These are phyloP conservation scores for Hortiboletus flavorubellus DNA, from an alignment of 768 basidiomycete species.

Conservation along the genomic window DNA sequence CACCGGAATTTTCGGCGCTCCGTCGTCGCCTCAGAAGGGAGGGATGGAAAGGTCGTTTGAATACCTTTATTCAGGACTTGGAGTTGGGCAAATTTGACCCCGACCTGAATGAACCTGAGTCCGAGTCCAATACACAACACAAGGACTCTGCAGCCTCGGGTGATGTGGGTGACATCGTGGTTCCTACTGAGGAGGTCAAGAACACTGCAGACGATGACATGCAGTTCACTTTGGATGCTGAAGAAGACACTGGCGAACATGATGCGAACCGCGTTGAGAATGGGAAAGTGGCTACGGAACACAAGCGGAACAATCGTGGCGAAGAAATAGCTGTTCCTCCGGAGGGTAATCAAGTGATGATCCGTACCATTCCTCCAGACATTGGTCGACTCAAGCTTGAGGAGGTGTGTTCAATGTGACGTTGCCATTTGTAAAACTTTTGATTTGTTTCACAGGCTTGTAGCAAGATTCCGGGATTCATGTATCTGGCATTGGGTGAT, in stretches of 20 bases:
- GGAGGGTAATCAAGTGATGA: slow-evolving; percentile 90
- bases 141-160: slow-evolving; percentile 46
- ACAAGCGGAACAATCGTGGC: slow-evolving; percentile 52
- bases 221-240: slow-evolving; percentile 67
- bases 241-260: slow-evolving; percentile 67
- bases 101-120: slow-evolving; percentile 60
- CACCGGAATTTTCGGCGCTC: slow-evolving; percentile 63
- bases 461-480: slow-evolving; percentile 71
- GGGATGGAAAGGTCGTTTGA: slow-evolving; percentile 76
- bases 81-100: slow-evolving; percentile 86
- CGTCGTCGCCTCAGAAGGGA: slow-evolving; percentile 78
- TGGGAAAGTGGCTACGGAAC: slow-evolving; percentile 47
- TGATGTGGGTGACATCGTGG: slow-evolving; percentile 36
- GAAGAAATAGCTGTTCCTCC: slow-evolving; percentile 69
- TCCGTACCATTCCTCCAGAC: slow-evolving; percentile 91
- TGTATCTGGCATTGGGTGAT: slow-evolving; percentile 88
- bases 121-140: slow-evolving; percentile 45
- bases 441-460: slow-evolving; percentile 54
- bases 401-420: slow-evolving; percentile 52
- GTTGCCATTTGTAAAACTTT: not conserved
- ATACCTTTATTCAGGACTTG: slow-evolving; percentile 74
- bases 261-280: slow-evolving; percentile 57
- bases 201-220: slow-evolving; percentile 62
- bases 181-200: slow-evolving; percentile 53
- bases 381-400: slow-evolving; percentile 88